Conservation (phyloP, 345 rosid species). For the Eucalyptus cladocalyx region DNA sequence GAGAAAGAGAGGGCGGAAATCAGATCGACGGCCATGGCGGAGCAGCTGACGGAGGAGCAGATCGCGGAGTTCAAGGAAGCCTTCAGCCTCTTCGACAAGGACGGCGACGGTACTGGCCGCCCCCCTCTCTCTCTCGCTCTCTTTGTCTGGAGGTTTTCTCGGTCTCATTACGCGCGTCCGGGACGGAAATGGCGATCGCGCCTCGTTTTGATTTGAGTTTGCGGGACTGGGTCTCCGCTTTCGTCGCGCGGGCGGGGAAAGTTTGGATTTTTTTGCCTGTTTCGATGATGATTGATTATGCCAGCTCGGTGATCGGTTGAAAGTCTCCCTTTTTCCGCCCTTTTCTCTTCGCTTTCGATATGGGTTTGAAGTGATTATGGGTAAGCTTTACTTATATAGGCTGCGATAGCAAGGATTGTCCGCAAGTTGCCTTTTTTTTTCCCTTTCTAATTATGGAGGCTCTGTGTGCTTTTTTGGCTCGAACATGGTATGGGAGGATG, state of each 20-base stretch:
- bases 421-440: background rate
- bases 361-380: background rate
- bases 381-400: background rate
- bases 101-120: conserved; percentile 7
- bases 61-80: conserved; percentile 25
- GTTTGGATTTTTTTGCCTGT: background rate
- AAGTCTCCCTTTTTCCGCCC: background rate
- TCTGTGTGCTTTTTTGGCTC: background rate
- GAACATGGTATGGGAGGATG: background rate
- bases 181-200: background rate
- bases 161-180: background rate
- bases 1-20: background rate
- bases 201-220: background rate
- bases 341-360: background rate
- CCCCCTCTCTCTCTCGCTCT: background rate
- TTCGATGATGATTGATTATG: background rate
- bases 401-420: background rate
- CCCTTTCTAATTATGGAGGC: background rate
- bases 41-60: conserved; percentile 18
- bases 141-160: background rate
- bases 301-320: background rate
- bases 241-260: background rate
- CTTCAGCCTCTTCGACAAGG: conserved; percentile 21
- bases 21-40: background rate
- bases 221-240: background rate